Evolutionary conservation across 441 rosid species (phyloP).

Genomic region (Pelargonium australe): DNA sequence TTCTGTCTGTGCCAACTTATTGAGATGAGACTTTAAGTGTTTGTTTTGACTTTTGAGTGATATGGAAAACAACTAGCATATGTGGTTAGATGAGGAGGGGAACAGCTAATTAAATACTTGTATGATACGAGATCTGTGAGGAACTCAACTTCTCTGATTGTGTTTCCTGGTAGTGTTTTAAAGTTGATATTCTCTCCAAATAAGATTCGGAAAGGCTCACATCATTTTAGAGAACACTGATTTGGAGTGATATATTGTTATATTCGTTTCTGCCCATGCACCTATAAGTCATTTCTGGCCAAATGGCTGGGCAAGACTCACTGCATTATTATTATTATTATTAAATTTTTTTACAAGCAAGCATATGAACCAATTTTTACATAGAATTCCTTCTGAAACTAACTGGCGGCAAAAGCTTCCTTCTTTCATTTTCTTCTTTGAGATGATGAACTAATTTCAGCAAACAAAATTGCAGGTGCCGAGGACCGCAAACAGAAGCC

Average conservation of each 20-base stretch:
- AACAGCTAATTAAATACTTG: neutral
- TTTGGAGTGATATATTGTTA: neutral
- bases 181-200: neutral
- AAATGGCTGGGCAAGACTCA: neutral
- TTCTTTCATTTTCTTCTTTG: neutral
- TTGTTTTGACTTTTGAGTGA: neutral
- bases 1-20: neutral
- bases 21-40: neutral
- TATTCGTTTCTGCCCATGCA: neutral
- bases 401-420: neutral
- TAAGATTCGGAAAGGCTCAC: too few species aligned
- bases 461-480: conserved; percentile 42
- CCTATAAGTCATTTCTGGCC: neutral
- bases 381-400: neutral
- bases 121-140: neutral
- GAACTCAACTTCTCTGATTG: neutral
- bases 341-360: neutral
- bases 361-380: neutral
- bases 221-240: neutral
- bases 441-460: neutral
- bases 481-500: conserved; percentile 43
- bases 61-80: neutral
- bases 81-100: neutral
- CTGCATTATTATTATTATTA: too few species aligned
- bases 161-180: neutral